Base-by-base conservation (phyloP, 768 basidiomycete species). In the Hericium rajendrae region DNA sequence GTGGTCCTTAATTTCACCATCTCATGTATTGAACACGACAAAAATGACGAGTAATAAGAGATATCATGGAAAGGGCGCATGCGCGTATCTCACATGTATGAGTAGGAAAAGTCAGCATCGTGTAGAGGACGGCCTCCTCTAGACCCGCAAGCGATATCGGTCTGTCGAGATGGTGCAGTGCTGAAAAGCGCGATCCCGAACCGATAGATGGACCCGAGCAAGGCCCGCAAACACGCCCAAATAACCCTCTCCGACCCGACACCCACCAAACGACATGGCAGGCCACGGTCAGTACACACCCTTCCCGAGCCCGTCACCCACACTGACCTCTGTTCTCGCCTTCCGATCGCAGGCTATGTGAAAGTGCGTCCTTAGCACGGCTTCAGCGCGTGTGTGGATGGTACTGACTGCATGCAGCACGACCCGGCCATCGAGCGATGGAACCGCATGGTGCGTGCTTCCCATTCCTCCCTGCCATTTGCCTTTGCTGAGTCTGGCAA, bases 371-470 rank as follows among this genome's bases (percentile, higher is more conserved):
- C 2, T 32, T 1, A 37, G 51, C 5, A 6, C 54, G 41, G 39
- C 46, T 43, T n/a, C 6, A 32, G 57, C 22, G 55, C 57, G 32
- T 32, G 32, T 9, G 4, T 38, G 56, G 59, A n/a, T 49, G 43
- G 22, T 26, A 58, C 32, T 59, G 63, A 48, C 60, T 59, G 43
- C 53, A 41, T 1, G 32, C 46, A 71, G 78, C 64, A 67, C 59
- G 80, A 80, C 67, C 79, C 78, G 46, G 76, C 79, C 58, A 73
- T 81, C 60, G 78, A 79, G 65, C 72, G 78, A 73, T 85, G 82
- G 82, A 75, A 76, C 55, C 65, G 66, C 26, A 84, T 85, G 83
- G 83, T 83, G 54, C 20, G 67, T 56, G 26, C 26, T 26, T 32
- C 58, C 55, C 55, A 6, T 43, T 43, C 37, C 51, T 18, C 53